Evolutionary conservation across 495 filamentous ascomycete species (phyloP).

Genomic region (Daldinia decipiens): DNA sequence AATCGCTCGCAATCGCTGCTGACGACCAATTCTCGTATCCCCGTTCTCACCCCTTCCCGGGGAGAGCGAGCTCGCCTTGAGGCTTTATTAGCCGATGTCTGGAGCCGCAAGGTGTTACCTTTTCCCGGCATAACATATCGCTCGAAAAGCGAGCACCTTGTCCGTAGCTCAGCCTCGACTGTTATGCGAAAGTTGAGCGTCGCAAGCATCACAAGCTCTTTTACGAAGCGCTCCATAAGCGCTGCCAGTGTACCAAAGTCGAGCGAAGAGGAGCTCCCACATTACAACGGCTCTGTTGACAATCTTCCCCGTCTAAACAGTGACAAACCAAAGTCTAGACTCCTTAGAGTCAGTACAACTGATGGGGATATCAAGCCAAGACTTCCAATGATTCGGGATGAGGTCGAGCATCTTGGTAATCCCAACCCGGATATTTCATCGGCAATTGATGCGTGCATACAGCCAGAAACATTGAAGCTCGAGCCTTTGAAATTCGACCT

Average conservation of each 20-base stretch:
- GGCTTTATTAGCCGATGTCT: constrained; percentile 76
- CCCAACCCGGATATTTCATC: constrained; percentile 20
- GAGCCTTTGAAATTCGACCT: constrained; percentile 35
- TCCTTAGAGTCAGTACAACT: constrained; percentile 18
- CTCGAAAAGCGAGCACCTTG: constrained; percentile 69
- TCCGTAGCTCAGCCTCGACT: constrained; percentile 76
- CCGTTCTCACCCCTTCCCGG: constrained; percentile 73
- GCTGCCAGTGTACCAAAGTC: constrained; percentile 31
- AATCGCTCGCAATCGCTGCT: constrained; percentile 77
- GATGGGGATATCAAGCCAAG: constrained; percentile 39
- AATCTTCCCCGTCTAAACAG: constrained; percentile 35
- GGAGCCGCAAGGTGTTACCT: constrained; percentile 83
- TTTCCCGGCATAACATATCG: constrained; percentile 82
- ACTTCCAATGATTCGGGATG: constrained; percentile 54
- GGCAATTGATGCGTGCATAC: constrained; percentile 11
- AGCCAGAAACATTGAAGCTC: constrained; percentile 40
- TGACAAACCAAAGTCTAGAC: constrained; percentile 25
- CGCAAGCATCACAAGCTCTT: constrained; percentile 71
- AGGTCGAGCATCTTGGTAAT: constrained; percentile 46
- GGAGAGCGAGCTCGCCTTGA: constrained; percentile 83
- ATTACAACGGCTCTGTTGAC: constrained; percentile 39
- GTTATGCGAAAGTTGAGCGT: constrained; percentile 87
- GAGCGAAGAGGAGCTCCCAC: constrained; percentile 35
- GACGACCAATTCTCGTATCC: constrained; percentile 67
- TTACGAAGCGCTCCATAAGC: constrained; percentile 66